Evolutionary conservation across 1,139 yeast species (phyloP).

Genomic region (Sugiyamaella grinbergsii): DNA sequence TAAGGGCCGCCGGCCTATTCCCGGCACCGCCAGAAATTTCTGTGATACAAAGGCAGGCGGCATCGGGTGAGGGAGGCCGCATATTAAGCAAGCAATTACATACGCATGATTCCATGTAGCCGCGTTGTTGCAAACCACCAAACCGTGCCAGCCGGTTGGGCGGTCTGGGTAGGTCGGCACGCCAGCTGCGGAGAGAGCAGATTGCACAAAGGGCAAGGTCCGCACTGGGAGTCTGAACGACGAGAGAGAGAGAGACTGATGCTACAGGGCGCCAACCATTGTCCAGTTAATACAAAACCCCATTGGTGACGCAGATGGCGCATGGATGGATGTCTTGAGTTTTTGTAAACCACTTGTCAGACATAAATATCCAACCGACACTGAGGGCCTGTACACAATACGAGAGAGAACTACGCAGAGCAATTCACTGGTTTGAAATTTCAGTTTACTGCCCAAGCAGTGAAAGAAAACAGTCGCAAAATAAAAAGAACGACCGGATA

Average conservation of each 20-base stretch:
- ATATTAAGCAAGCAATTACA: too few species aligned
- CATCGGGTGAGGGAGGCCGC: too few species aligned
- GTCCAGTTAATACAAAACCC: not conserved
- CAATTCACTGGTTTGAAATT: not conserved
- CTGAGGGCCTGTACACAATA: not conserved
- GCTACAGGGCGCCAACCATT: constrained; percentile 1
- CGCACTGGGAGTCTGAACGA: too few species aligned
- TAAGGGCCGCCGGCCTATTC: too few species aligned
- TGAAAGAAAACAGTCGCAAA: not conserved
- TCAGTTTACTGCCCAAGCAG: not conserved
- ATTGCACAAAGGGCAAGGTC: constrained; percentile 2
- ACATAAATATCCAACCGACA: not conserved
- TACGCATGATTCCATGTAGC: too few species aligned
- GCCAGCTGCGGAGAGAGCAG: not conserved
- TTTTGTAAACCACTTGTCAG: not conserved
- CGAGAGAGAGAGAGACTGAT: not conserved
- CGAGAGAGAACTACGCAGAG: not conserved
- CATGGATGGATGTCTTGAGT: too few species aligned
- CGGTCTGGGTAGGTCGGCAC: not conserved
- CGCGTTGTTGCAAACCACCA: too few species aligned
- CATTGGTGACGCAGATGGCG: not conserved
- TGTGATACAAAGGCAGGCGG: too few species aligned
- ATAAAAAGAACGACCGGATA: not conserved
- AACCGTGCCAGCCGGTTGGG: too few species aligned
- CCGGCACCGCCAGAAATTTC: too few species aligned